Conservation (phyloP, 192 early-diverging fungal species). For the Rhizoclosmatium globosum region DNA sequence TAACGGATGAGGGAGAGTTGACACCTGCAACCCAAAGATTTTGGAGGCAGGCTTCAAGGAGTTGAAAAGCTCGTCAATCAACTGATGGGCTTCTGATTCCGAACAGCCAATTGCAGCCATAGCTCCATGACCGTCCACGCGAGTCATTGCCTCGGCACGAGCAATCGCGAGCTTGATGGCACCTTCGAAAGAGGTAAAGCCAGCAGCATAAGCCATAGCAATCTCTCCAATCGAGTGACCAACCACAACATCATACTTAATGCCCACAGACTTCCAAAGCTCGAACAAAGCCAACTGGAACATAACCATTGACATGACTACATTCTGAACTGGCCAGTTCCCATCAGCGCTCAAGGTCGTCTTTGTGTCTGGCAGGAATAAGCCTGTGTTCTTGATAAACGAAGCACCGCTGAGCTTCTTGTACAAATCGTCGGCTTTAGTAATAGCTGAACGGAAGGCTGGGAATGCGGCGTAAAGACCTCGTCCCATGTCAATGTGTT, state of each 20-base stretch:
- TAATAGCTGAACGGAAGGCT: slow-evolving; percentile 20
- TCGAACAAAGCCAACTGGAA: slow-evolving; percentile 46
- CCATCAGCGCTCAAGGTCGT: slow-evolving; percentile 26
- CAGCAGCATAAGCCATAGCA: slow-evolving; percentile 41
- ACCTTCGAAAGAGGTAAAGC: slow-evolving; percentile 20
- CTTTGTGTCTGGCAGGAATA: slow-evolving; percentile 29
- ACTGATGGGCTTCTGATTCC: slow-evolving; percentile 1
- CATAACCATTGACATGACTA: slow-evolving; percentile 39
- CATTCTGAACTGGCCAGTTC: slow-evolving; percentile 34
- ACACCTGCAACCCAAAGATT: slow-evolving; percentile 40
- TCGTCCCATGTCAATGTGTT: slow-evolving; percentile 40
- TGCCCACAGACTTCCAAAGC: slow-evolving; percentile 39
- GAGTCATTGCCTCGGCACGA: slow-evolving; percentile 36
- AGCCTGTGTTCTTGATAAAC: slow-evolving; percentile 31
- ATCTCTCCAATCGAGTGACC: slow-evolving; percentile 49
- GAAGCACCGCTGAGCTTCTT: background rate
- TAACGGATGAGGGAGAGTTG: slow-evolving; percentile 44
- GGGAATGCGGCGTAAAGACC: slow-evolving; percentile 22
- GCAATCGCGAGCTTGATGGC: slow-evolving; percentile 46
- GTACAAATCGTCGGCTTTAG: slow-evolving; percentile 20
- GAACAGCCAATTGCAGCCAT: slow-evolving; percentile 42
- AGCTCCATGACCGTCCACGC: slow-evolving; percentile 35
- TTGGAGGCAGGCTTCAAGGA: slow-evolving; percentile 4
- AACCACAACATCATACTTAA: slow-evolving; percentile 27
- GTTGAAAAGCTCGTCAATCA: slow-evolving; percentile 23